Conservation (phyloP, 352 stramenopile species). For the Pythium utonaiense region DNA sequence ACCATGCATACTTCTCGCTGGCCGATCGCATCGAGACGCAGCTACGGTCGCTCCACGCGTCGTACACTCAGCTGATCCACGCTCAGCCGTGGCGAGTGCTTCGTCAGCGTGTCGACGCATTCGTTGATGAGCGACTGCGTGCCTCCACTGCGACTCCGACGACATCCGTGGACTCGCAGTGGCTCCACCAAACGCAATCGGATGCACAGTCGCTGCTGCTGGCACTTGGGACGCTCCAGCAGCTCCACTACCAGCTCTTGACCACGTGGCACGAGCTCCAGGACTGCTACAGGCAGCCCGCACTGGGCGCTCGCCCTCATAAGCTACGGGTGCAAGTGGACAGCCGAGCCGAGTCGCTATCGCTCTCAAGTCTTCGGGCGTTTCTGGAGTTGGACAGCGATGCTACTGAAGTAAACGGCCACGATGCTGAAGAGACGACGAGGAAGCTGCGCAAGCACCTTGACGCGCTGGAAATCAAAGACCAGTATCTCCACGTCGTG, state of each 20-base stretch:
- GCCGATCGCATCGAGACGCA: conserved; percentile 63
- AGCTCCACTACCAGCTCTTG: conserved; percentile 55
- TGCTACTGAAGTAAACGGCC: not conserved
- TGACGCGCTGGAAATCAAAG: conserved; percentile 32
- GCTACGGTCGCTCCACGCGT: conserved; percentile 48
- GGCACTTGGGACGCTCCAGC: conserved; percentile 40
- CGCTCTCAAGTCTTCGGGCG: conserved; percentile 34
- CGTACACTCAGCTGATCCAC: conserved; percentile 53
- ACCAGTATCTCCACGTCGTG: conserved; percentile 30
- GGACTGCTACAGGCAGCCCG: conserved; percentile 27
- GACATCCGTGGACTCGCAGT: not conserved
- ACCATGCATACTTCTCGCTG: conserved; percentile 65
- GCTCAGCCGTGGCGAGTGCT: conserved; percentile 44
- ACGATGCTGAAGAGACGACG: not conserved
- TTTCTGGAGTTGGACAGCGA: conserved; percentile 34
- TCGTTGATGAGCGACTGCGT: conserved; percentile 22
- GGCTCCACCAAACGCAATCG: conserved; percentile 20
- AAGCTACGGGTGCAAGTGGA: conserved; percentile 21
- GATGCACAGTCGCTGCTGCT: conserved; percentile 39
- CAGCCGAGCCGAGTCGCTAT: conserved; percentile 29
- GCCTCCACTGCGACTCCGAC: not conserved
- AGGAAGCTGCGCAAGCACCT: conserved; percentile 26
- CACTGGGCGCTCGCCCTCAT: not conserved
- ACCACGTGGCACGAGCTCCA: conserved; percentile 49
- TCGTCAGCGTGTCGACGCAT: conserved; percentile 43